A percentile compares a stretch with the other conserved stretches of the same genome.
Evolutionary conservation across 2,329 filamentous ascomycete genomes (phyloP).

Genomic region (Alternaria gansuensis): DNA sequence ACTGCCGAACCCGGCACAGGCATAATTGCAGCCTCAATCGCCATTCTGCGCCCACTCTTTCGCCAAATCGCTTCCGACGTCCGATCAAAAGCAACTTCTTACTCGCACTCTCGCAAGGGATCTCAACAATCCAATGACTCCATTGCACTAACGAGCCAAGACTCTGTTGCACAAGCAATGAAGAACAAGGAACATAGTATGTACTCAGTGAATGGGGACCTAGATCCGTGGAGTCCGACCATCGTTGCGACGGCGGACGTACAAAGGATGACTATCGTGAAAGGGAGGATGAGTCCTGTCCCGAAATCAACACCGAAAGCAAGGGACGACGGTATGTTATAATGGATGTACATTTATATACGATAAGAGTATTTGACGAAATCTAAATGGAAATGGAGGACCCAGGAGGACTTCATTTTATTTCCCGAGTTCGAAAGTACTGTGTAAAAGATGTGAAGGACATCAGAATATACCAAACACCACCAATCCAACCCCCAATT

Average conservation of each 20-base stretch:
- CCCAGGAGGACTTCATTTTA: background rate
- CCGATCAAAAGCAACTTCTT: conserved; percentile 28
- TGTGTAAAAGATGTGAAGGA: background rate
- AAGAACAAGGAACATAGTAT: conserved; percentile 22
- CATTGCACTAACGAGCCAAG: conserved; percentile 31
- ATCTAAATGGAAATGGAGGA: background rate
- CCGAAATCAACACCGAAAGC: background rate
- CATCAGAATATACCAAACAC: background rate
- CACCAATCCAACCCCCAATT: background rate
- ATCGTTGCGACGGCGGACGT: conserved; percentile 28
- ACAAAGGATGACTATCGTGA: conserved; percentile 25
- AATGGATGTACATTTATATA: background rate
- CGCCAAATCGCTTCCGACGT: conserved; percentile 38
- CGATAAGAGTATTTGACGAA: background rate
- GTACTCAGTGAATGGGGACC: conserved; percentile 13
- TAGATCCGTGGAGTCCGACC: conserved; percentile 35
- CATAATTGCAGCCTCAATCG: conserved; percentile 60
- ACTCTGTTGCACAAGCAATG: conserved; percentile 1
- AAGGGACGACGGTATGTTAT: conserved; percentile 7
- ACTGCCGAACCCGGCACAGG: conserved; percentile 61
- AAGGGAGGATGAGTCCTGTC: conserved; percentile 18
- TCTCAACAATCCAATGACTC: conserved; percentile 9
- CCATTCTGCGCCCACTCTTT: conserved; percentile 58
- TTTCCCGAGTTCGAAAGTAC: background rate
- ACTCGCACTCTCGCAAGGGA: conserved; percentile 22